Evolutionary conservation across 306 rosid species (phyloP).

Genomic region (Hippophae gyantsensis): DNA sequence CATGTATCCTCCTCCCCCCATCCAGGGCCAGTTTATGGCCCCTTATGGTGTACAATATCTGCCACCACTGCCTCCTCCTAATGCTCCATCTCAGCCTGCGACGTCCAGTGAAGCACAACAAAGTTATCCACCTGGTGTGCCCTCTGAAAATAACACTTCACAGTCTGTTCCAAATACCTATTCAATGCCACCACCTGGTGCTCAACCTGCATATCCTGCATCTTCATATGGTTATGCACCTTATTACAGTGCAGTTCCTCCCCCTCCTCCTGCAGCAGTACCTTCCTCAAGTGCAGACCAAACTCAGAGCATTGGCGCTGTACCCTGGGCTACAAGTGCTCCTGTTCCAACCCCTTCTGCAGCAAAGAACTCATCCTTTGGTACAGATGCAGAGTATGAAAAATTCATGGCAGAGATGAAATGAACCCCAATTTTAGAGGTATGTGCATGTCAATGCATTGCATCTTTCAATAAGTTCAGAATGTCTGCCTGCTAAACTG

Average conservation of each 20-base stretch:
- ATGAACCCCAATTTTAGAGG: constrained; percentile 45
- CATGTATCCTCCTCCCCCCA: constrained; percentile 29
- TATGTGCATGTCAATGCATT: constrained; percentile 16
- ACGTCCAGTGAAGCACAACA: constrained; percentile 63
- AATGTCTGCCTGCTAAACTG: constrained; percentile 3
- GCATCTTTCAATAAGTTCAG: constrained; percentile 1
- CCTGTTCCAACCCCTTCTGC: constrained; percentile 46
- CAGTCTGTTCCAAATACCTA: constrained; percentile 55
- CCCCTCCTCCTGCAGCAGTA: constrained; percentile 42
- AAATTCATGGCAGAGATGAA: constrained; percentile 98
- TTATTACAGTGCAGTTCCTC: constrained; percentile 73
- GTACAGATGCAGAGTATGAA: constrained; percentile 86
- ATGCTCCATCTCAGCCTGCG: constrained; percentile 63
- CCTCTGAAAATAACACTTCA: constrained; percentile 45
- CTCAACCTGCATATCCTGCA: constrained; percentile 57
- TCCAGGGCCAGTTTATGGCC: constrained; percentile 51
- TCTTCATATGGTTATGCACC: constrained; percentile 70
- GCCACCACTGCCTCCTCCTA: constrained; percentile 57
- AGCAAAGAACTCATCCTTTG: constrained; percentile 48
- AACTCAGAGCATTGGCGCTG: constrained; percentile 50
- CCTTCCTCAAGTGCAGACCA: constrained; percentile 44
- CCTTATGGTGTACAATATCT: constrained; percentile 74
- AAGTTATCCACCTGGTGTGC: constrained; percentile 89
- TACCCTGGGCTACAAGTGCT: constrained; percentile 71
- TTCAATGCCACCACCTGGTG: constrained; percentile 48